Evolutionary conservation across 805 yeast genomes (phyloP), one percentile per base, ranked within the genome.

Genomic region (Pichia deserticola): DNA sequence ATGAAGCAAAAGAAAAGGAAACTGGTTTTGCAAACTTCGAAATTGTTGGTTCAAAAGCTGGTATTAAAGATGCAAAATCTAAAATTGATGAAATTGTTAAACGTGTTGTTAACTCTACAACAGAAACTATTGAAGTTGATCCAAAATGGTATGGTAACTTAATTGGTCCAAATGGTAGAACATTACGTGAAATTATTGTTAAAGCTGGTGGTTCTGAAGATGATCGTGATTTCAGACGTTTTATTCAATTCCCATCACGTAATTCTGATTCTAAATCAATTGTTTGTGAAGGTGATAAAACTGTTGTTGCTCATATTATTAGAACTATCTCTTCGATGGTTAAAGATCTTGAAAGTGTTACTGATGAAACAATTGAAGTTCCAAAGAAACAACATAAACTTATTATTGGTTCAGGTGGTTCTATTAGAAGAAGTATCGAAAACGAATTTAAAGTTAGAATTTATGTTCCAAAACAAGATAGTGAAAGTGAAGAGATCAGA

Each of bases 391-490:
- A 83, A 62, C 92, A 87, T 59, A 78, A 88, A 58, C 74, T 80
- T 9, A 61, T 92, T 46, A 79, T 92, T 65, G 98, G 98, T 38
- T 81, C 89, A 37, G 81, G 81, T 51, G 97, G 98, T 41, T 60
- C 79, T 11, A 76, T 77, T 51, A 87, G 92, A 68, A 84, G 84
- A 57, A 72, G 78, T 10, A 66, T 89, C 54, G 92, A 89, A 69
- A 71, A 77, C 13, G 87, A 84, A 59, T 86, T 76, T 65, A 71
- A 73, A 12, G 90, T 87, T 44, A 62, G 66, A 30, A 66, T 92
- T 49, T 73, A 71, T 42, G 77, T 92, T 61, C 97, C 97, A 55
- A 76, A 75, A 60, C 68, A 75, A 38, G 76, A 73, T 51, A 75
- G 72, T 47, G 67, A 70, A 35, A 72, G 79, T 7, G 79, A 78